phyloP scores from a whole-genome alignment of 2,329 filamentous ascomycete species.

The Botrytis medusae region DNA sequence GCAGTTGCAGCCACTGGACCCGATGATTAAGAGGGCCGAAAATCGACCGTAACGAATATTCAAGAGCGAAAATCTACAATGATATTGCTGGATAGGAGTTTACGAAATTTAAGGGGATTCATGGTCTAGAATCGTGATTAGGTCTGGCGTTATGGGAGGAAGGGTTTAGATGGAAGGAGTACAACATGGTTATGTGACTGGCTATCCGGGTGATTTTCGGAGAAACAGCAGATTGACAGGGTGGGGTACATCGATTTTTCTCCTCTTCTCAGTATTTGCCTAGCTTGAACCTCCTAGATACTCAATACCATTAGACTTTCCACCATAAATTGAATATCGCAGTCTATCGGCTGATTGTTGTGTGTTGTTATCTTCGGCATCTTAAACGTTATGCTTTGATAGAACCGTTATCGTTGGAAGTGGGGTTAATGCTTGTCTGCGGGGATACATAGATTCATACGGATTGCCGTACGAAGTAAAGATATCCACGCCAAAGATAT shows the following conservation, averaged over 20 bases:
- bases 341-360: background rate
- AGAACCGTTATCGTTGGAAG: conserved; percentile 9
- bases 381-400: background rate
- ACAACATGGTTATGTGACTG: background rate
- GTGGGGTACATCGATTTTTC: conserved; percentile 1
- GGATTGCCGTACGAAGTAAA: background rate
- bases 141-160: background rate
- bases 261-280: background rate
- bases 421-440: conserved; percentile 6
- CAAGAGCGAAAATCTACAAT: background rate
- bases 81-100: background rate
- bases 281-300: background rate
- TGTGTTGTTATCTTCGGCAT: background rate
- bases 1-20: background rate
- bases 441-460: background rate
- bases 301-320: background rate
- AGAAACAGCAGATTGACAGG: background rate
- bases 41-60: background rate
- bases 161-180: background rate
- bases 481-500: conserved; percentile 7
- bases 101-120: too few species aligned
- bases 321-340: background rate
- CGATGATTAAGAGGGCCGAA: background rate
- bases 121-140: background rate
- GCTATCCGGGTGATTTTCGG: background rate